These are phyloP conservation scores for Mycena metata DNA, from an alignment of 768 basidiomycete species.

Conservation along the genomic window DNA sequence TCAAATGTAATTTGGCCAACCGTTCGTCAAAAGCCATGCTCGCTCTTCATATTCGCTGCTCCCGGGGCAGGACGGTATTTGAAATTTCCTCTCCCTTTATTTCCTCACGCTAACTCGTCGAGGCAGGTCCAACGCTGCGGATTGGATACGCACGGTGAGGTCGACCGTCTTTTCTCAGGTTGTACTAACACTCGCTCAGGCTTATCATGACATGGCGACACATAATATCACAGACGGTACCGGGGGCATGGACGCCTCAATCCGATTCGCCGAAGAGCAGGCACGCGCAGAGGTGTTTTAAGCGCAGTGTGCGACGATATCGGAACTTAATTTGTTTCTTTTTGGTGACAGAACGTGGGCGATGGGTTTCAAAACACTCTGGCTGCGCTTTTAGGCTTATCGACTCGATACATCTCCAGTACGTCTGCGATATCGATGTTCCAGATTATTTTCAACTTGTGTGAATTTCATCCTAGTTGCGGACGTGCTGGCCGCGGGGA, in stretches of 20 bases:
- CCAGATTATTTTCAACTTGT: not conserved
- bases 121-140: constrained; percentile 4
- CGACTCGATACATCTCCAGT: not conserved
- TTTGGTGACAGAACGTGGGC: not conserved
- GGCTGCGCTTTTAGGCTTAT: not conserved
- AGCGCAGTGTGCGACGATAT: not conserved
- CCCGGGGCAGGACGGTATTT: no score
- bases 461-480: not conserved
- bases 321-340: not conserved
- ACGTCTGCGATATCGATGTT: not conserved
- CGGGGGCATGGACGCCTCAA: constrained; percentile 39
- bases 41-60: no score
- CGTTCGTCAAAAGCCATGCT: no score
- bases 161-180: not conserved
- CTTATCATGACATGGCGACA: constrained; percentile 46
- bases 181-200: constrained; percentile 12
- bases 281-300: not conserved
- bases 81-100: no score
- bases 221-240: constrained; percentile 41
- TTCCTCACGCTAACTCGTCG: no score
- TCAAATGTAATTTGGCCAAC: no score
- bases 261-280: constrained; percentile 1
- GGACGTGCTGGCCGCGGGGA: not conserved
- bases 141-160: constrained; percentile 22
- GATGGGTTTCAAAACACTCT: not conserved